A percentile compares a stretch with the other conserved stretches of the same genome.
Conservation (phyloP, 1,284 basidiomycete species). For the Lignosus rhinocerotis region DNA sequence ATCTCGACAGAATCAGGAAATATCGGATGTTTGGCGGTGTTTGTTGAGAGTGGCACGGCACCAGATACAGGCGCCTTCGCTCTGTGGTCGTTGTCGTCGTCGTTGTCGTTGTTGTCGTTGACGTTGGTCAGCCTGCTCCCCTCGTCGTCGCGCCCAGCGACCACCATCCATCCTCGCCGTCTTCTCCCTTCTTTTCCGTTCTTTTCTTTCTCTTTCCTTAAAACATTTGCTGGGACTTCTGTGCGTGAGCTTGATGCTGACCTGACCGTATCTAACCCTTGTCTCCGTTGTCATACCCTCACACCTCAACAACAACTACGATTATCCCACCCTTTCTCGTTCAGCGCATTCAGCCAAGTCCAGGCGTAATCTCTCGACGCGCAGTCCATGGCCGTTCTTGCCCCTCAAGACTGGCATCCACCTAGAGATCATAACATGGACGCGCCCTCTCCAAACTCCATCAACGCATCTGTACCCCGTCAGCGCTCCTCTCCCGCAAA, state of each 20-base stretch:
- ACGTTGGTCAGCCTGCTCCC: constrained; percentile 27
- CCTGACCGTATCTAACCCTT: constrained; percentile 28
- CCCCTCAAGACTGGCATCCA: constrained; percentile 68
- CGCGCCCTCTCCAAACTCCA: constrained; percentile 42
- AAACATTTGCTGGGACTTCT: constrained; percentile 26
- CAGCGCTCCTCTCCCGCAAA: constrained; percentile 59
- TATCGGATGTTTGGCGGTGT: constrained; percentile 17
- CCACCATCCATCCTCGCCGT: constrained; percentile 8
- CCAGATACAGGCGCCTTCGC: constrained; percentile 9
- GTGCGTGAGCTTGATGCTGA: constrained; percentile 27
- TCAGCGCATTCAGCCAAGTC: constrained; percentile 16
- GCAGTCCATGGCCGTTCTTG: constrained; percentile 75
- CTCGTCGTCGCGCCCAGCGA: constrained; percentile 25
- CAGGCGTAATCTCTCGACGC: constrained; percentile 21
- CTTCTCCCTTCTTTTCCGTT: constrained; percentile 19
- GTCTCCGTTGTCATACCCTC: constrained; percentile 14
- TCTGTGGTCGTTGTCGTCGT: constrained; percentile 21
- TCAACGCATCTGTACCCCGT: constrained; percentile 42
- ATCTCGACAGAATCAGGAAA: constrained; percentile 10
- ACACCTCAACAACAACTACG: constrained; percentile 3
- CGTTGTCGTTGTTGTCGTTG: constrained; percentile 29
- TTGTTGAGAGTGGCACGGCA: constrained; percentile 18
- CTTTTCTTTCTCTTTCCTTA: constrained; percentile 26
- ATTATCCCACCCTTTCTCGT: constrained; percentile 6
- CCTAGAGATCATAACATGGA: constrained; percentile 65